Base-by-base conservation (phyloP, 306 rosid genomes). In the Lathyrus oleraceus region DNA sequence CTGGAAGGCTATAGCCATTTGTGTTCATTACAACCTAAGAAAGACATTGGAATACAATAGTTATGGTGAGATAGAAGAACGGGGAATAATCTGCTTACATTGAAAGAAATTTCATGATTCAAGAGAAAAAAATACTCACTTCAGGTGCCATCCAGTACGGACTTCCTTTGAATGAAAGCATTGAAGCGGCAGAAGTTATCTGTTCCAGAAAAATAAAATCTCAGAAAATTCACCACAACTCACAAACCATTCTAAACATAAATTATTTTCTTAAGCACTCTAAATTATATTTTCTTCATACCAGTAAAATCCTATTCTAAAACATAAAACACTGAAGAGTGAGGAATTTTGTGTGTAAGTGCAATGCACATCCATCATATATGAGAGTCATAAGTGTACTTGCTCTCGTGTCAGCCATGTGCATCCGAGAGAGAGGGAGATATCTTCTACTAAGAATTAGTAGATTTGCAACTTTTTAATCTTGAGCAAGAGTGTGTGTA, bases 131-230 rank as follows among this genome's bases (percentile, higher is more conserved):
- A 17, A 51, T 61, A 54, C 35, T 66, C 79, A 94, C 97, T 97
- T 94, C 99, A n/a, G 99, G 99, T 16, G 99, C 99, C 99, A 95
- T 95, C 97, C 99, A 95, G 76, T 95, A 86, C 70, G 99, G 99
- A 85, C 99, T 95, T 70, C 97, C 99, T 78, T 95, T 95, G 92
- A 95, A 91, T 78, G 99, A 95, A 58, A 91, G 96, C 95, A 95
- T 84, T 3, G 96, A 86, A 21, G 86, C 45, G 75, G 88, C 78
- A 78, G 92, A 81, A 16, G 87, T 84, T 72, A 89, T 89, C 99
- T 95, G 88, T 44, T 75, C 68, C 80, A 69, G 68, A 81, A 73
- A 16, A 57, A 70, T 69, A 45, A 67, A 57, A 69, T 21, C 39
- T 69, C 17, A 78, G 75, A 71, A 28, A 25, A 28, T 69, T 65